Conservation (phyloP, 352 stramenopile genomes). For the Phytophthora fragariaefolia region DNA sequence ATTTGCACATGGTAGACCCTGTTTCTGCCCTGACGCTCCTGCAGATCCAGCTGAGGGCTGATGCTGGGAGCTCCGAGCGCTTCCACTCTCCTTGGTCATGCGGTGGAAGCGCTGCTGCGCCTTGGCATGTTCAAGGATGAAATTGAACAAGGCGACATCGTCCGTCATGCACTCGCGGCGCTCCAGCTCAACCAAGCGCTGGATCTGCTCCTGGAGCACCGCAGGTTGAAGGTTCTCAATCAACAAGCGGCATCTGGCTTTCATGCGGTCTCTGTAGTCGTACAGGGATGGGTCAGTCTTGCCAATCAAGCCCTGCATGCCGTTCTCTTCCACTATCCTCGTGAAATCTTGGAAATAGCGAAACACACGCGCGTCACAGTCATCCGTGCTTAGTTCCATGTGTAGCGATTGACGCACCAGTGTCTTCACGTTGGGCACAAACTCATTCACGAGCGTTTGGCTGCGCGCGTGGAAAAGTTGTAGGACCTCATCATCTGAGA, state of each 20-base stretch:
- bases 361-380: not conserved
- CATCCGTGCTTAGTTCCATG: not conserved
- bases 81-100: not conserved
- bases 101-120: not conserved
- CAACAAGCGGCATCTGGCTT: not conserved
- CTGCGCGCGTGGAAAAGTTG: not conserved
- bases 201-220: not conserved
- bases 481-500: not conserved
- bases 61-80: not conserved
- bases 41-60: not conserved
- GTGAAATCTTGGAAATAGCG: slow-evolving; percentile 1
- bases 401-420: not conserved
- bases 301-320: not conserved
- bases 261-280: not conserved
- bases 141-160: not conserved
- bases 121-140: not conserved
- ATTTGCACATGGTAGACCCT: not conserved
- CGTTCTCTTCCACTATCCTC: not conserved
- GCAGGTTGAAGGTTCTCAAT: not conserved
- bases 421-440: not conserved
- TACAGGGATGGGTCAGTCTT: not conserved
- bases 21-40: not conserved
- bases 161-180: not conserved
- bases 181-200: not conserved
- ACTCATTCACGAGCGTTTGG: not conserved